Evolutionary conservation across 169 alveolate genomes (phyloP), one percentile per base, ranked within the genome.

Genomic region (Sarcocystis neurona): DNA sequence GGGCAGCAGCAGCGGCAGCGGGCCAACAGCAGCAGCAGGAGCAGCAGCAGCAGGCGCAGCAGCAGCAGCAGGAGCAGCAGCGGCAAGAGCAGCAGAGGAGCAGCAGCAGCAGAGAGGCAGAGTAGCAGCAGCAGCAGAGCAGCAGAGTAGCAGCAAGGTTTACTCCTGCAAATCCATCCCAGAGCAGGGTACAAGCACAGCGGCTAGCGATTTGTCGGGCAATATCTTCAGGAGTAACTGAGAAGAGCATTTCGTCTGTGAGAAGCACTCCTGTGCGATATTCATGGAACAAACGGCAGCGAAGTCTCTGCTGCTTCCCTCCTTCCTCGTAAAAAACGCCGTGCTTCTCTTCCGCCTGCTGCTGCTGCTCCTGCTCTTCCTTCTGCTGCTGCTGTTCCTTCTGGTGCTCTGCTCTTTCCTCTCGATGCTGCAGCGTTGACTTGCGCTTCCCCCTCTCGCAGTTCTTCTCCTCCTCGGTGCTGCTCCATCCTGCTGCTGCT

Each of bases 211-310:
- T 90, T 47, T 77, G 90, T 2, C 63, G 47, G 48, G 93, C 93
- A 48, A 85, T 77, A 72, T 60, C 84, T 72, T 90, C 93, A 44
- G 90, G 90, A 41, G 91, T 90, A 39, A 68, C 93, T 41, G 89
- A 87, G 85, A 79, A 90, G 89, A 88, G 85, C 85, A 87, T 87
- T 37, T 87, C 91, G 75, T 44, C 89, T 85, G 84, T 91, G 63
- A 90, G 63, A 74, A 77, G 74, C 34, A 90, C 68, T 44, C 93
- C 93, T 23, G 63, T 68, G 58, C 85, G 91, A 30, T 56, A 90
- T 23, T 85, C 85, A 41, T 84, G 75, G 70, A 85, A 89, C 18
- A 89, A 50, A 18, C 46, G 56, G 46, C 41, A 47, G 60, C 88
- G 80, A 23, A 86, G 80, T 12, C n/a, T 75, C 86, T 39, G 58